Evolutionary conservation across 768 basidiomycete genomes (phyloP).

Genomic region (Fomitopsis serialis): DNA sequence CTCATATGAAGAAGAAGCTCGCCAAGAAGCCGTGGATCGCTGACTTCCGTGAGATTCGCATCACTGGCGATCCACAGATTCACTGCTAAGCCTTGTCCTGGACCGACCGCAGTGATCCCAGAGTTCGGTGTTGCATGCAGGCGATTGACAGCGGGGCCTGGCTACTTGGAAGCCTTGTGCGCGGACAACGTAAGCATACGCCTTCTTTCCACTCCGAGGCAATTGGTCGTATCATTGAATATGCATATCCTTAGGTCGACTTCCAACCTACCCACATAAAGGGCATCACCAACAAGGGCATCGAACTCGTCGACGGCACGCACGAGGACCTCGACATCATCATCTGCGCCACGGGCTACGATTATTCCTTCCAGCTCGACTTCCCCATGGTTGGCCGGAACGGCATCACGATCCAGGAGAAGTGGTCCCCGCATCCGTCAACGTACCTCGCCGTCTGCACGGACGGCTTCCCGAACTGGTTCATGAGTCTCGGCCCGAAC

Average conservation of each 20-base stretch:
- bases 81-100: too few relatives aligned
- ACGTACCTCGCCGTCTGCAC: constrained; percentile 56
- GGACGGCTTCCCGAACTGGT: constrained; percentile 69
- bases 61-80: not conserved
- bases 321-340: constrained; percentile 53
- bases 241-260: constrained; percentile 41
- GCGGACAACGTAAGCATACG: constrained; percentile 46
- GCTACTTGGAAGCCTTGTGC: constrained; percentile 61
- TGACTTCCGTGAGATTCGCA: constrained; percentile 37
- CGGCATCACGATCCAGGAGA: constrained; percentile 46
- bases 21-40: constrained; percentile 57
- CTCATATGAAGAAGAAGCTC: constrained; percentile 44
- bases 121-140: constrained; percentile 55
- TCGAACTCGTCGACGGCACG: constrained; percentile 51
- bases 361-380: constrained; percentile 42
- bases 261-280: constrained; percentile 48
- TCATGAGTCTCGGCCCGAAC: constrained; percentile 53
- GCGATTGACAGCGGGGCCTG: constrained; percentile 62
- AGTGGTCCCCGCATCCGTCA: constrained; percentile 47
- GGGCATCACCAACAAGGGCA: constrained; percentile 46
- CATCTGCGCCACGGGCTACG: constrained; percentile 61
- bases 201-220: not conserved
- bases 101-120: constrained; percentile 44
- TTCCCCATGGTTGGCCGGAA: constrained; percentile 51
- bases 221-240: too few relatives aligned